Evolutionary conservation across 1,139 yeast genomes (phyloP), one percentile per base, ranked within the genome.

Genomic region (Kodamaea ohmeri): DNA sequence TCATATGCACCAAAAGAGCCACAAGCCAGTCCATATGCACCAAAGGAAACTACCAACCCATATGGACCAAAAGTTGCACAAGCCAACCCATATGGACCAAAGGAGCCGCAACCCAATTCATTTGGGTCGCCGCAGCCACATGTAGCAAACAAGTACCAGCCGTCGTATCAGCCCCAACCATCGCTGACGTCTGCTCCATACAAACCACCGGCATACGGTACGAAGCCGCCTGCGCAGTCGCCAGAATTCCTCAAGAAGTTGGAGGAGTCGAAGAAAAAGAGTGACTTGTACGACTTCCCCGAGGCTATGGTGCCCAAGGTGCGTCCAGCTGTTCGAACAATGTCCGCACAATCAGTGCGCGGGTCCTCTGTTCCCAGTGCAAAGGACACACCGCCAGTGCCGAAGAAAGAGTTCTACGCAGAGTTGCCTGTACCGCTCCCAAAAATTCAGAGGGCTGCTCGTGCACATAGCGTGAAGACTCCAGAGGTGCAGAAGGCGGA

Each of bases 261-360:
- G 38, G 54, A 77, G 12, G 70, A 67, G 32, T 60, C 60, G 17
- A 67, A 67, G 17, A 80, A 80, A 55, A 80, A 78, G 50, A 74
- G 81, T 13, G 87, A 82, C 60, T 87, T 88, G 1, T 87, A 85
- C 53, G 96, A 87, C 55, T 80, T 87, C 49, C 96, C 96, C 1
- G 64, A 73, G 27, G 80, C 72, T 38, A 60, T 86, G 36, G 63
- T 85, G 19, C 66, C 73, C 25, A 57, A 53, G 20, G 47, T 59
- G 3, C 64, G 54, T 39, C 71, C 72, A 2, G 70, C 70, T 3
- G 52, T 65, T 3, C 55, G 72, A 40, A 45, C 55, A 15, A 33
- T 47, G 12, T 51, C 38, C 18, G 33, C 21, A 4, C 12, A 40
- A 43, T 25, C 13, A 15, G 19, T 14, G 12, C 18, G n/a, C 3